Evolutionary conservation across 495 filamentous ascomycete species (phyloP).

Genomic region (Podospora tetraspora): DNA sequence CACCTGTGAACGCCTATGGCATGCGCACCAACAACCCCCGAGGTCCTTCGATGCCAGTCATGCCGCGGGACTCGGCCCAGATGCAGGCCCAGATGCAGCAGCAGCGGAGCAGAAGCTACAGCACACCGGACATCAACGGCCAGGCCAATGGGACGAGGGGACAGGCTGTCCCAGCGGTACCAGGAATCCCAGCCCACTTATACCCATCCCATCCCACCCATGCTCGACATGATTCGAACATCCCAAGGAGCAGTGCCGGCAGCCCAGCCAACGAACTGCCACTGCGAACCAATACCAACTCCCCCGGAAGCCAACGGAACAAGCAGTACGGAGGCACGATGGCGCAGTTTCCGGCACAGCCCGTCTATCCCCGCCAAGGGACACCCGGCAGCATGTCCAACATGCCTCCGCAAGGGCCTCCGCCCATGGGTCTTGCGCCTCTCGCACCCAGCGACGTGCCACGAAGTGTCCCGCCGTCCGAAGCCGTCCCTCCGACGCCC

Average conservation of each 20-base stretch:
- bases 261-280: constrained; percentile 50
- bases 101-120: constrained; percentile 55
- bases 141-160: constrained; percentile 34
- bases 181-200: constrained; percentile 52
- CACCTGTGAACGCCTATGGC: constrained; percentile 52
- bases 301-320: constrained; percentile 44
- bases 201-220: constrained; percentile 50
- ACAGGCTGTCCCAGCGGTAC: constrained; percentile 46
- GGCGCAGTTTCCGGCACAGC: constrained; percentile 45
- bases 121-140: constrained; percentile 56
- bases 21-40: constrained; percentile 51
- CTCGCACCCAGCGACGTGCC: constrained; percentile 24
- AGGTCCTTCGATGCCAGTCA: constrained; percentile 76
- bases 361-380: constrained; percentile 40
- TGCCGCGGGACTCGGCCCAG: constrained; percentile 52
- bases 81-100: constrained; percentile 53
- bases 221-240: constrained; percentile 43
- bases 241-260: constrained; percentile 49
- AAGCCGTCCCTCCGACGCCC: constrained; percentile 38
- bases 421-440: constrained; percentile 29
- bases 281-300: constrained; percentile 48
- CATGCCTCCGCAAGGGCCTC: constrained; percentile 30
- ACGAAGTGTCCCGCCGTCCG: constrained; percentile 24
- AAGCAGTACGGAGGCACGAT: constrained; percentile 37
- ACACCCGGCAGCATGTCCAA: constrained; percentile 33